Conservation (phyloP, 768 basidiomycete genomes). For the Galerina sulciceps region DNA sequence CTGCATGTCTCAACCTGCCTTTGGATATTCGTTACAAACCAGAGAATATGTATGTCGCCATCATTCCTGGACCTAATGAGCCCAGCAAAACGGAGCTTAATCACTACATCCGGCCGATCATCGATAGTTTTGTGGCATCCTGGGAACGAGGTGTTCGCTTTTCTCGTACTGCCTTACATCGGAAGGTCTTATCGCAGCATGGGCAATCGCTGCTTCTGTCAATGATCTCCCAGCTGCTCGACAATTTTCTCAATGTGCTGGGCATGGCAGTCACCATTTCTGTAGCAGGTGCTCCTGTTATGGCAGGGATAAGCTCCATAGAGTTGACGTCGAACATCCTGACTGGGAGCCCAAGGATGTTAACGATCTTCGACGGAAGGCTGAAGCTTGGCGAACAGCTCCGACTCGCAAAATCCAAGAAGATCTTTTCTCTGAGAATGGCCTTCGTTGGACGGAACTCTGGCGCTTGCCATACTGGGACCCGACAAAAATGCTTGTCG, state of each 20-base stretch:
- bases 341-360: not conserved
- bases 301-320: not conserved
- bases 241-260: constrained; percentile 4
- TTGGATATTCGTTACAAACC: constrained; percentile 28
- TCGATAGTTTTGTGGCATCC: constrained; percentile 26
- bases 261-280: constrained; percentile 1
- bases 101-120: constrained; percentile 30
- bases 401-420: not conserved
- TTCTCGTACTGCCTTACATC: constrained; percentile 6
- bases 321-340: not conserved
- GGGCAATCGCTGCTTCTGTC: constrained; percentile 1
- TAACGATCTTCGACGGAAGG: not conserved
- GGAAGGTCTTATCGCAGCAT: not conserved
- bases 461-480: constrained; percentile 20
- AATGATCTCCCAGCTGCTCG: constrained; percentile 16
- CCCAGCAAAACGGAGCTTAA: constrained; percentile 32
- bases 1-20: constrained; percentile 33
- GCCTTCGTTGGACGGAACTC: constrained; percentile 16
- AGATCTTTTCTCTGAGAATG: not conserved
- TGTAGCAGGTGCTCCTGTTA: not conserved
- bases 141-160: constrained; percentile 9
- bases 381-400: not conserved
- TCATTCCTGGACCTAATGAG: constrained; percentile 33
- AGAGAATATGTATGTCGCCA: constrained; percentile 31
- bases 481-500: constrained; percentile 19